phyloP scores from a whole-genome alignment of 2,329 filamentous ascomycete species.

The Pseudofabraea citricarpa region DNA sequence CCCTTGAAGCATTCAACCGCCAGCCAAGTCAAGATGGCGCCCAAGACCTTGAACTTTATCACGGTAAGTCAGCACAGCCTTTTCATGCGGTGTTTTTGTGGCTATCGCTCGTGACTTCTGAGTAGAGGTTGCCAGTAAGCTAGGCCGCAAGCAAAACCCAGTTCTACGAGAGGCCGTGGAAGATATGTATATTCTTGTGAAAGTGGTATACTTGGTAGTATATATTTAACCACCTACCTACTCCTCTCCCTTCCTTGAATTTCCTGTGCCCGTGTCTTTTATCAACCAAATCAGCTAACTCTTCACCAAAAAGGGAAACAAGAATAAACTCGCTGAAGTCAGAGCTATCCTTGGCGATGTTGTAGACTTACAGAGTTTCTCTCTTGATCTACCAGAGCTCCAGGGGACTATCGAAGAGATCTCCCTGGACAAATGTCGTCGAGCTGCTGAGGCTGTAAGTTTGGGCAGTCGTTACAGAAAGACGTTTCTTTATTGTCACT shows the following conservation, averaged over 20 bases:
- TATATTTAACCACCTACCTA: too few relatives aligned
- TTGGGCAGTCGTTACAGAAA: too few relatives aligned
- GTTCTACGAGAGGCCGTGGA: too few relatives aligned
- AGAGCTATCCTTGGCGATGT: constrained; percentile 72
- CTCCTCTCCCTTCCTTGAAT: too few relatives aligned
- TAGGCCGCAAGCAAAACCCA: too few relatives aligned
- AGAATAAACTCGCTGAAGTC: constrained; percentile 89
- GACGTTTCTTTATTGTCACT: too few relatives aligned
- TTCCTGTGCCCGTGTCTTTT: too few relatives aligned
- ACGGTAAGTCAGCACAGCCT: constrained; percentile 40
- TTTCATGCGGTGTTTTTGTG: not conserved
- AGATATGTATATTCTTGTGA: too few relatives aligned
- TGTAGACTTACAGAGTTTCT: constrained; percentile 69
- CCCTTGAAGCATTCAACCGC: not conserved
- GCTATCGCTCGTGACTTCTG: too few relatives aligned
- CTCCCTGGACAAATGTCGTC: constrained; percentile 77
- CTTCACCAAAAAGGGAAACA: constrained; percentile 55
- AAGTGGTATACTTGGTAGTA: too few relatives aligned
- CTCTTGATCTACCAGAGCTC: constrained; percentile 79
- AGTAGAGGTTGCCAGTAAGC: too few relatives aligned
- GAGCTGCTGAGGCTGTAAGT: constrained; percentile 72
- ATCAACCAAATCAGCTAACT: too few relatives aligned
- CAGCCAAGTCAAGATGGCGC: constrained; percentile 37
- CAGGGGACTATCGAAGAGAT: constrained; percentile 93
- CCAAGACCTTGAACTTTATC: constrained; percentile 77